phyloP scores from a whole-genome alignment of 257 asterid genomes.

The Solanum chaucha region DNA sequence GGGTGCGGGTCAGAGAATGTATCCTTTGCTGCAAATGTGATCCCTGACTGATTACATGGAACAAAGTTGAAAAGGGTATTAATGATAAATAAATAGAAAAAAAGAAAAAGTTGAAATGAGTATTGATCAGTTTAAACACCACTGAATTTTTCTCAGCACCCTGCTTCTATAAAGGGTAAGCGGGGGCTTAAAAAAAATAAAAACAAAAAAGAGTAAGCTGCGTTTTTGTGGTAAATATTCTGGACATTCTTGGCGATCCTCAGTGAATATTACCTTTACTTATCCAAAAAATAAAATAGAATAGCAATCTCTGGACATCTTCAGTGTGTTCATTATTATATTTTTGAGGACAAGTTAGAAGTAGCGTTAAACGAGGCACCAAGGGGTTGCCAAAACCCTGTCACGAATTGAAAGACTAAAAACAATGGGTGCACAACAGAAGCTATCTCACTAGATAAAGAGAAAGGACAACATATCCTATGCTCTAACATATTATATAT shows the following conservation, averaged over 20 bases:
- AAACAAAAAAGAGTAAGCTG: background rate
- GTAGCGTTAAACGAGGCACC: background rate
- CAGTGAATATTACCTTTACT: background rate
- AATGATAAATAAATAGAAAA: background rate
- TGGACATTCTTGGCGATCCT: background rate
- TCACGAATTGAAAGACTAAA: background rate
- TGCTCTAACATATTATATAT: background rate
- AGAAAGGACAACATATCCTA: background rate
- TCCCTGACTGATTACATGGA: background rate
- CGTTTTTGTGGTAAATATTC: background rate
- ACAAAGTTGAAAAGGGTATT: background rate
- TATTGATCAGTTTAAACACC: background rate
- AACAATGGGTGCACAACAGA: background rate
- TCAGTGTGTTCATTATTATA: background rate
- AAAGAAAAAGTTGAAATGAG: background rate
- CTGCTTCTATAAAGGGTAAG: background rate
- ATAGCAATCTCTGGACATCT: background rate
- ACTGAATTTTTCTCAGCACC: background rate
- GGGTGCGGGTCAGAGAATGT: constrained; percentile 87
- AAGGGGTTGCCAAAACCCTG: background rate
- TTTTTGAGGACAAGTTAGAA: background rate
- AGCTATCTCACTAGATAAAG: background rate
- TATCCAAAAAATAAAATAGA: background rate
- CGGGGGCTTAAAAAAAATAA: background rate
- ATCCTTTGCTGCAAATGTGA: constrained; percentile 34